Evolutionary conservation across 176 grass and related monocot genomes (phyloP), one percentile per base, ranked within the genome.

Genomic region (Poa annua): DNA sequence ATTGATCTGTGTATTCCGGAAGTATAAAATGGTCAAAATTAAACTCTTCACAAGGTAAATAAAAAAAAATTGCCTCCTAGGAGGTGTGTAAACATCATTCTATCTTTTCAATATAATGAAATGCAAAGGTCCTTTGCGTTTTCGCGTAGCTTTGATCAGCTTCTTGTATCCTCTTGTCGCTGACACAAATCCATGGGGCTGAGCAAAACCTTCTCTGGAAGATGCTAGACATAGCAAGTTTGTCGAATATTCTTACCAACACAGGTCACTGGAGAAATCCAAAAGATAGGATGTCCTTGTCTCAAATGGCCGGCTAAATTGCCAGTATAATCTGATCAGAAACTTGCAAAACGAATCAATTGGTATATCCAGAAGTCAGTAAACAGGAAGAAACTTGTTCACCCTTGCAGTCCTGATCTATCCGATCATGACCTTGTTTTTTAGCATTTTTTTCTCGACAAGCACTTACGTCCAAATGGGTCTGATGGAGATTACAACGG

Each of bases 201-300:
- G 74, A 21, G 51, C 71, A 50, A 61, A 48, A 50, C 13, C 69
- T 69, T 81, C 41, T 44, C 75, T 81, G 52, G 70, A 85, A 85
- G 42, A 47, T 10, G 51, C 41, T 42, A 29, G 70, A 16, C 34
- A 4, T 76, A 72, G 21, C 64, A 81, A 51, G 45, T 82, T 85
- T 85, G 83, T 85, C 78, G 64, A 89, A 77, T 54, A 76, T 66
- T 54, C 83, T 71, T 51, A 36, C 75, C 9, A 29, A 59, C 49
- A 55, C 71, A 81, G 71, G 54, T 47, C 63, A 24, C 42, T 55
- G 8, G 32, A 73, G 20, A 71, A 77, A 50, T 17, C 70, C 45
- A 39, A 50, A 20, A 77, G 44, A 22, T 50, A 33, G 25, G 12
- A 22, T 52, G 53, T 81, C 39, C 42, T 38, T 67, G 16, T 20